Evolutionary conservation across 192 early-diverging fungal genomes (phyloP).

Genomic region (Thamnidium elegans): DNA sequence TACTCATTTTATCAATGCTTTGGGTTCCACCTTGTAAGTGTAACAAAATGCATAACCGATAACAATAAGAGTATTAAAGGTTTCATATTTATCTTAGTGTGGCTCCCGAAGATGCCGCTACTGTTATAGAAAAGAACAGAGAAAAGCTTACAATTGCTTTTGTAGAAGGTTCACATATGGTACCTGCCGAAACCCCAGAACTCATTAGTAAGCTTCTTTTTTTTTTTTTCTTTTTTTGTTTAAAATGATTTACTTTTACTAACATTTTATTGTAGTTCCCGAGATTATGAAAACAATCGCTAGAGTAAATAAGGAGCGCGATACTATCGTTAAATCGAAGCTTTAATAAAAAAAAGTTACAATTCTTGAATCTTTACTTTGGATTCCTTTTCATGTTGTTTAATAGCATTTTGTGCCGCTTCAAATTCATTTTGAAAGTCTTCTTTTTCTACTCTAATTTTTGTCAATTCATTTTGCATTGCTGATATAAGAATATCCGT

Average conservation of each 20-base stretch:
- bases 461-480: not conserved
- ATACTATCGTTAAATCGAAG: not conserved
- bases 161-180: conserved; percentile 39
- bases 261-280: not conserved
- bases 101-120: conserved; percentile 19
- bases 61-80: not conserved
- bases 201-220: conserved; percentile 34
- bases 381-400: not conserved
- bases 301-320: not conserved
- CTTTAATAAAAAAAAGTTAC: conserved; percentile 15
- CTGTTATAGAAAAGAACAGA: conserved; percentile 14
- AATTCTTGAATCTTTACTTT: conserved; percentile 8
- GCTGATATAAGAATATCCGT: not conserved
- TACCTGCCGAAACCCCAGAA: conserved; percentile 41
- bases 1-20: conserved; percentile 38
- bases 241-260: not conserved
- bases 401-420: conserved; percentile 8
- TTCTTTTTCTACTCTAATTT: not conserved
- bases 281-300: conserved; percentile 12
- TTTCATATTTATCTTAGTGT: not conserved
- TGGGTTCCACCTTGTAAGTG: conserved; percentile 41
- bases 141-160: conserved; percentile 19
- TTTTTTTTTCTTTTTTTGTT: not conserved
- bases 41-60: not conserved
- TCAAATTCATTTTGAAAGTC: conserved; percentile 11